Evolutionary conservation across 225 moss, liverwort and hornwort species (phyloP), one percentile per base, ranked within the genome.

Genomic region (Neckera pumila): DNA sequence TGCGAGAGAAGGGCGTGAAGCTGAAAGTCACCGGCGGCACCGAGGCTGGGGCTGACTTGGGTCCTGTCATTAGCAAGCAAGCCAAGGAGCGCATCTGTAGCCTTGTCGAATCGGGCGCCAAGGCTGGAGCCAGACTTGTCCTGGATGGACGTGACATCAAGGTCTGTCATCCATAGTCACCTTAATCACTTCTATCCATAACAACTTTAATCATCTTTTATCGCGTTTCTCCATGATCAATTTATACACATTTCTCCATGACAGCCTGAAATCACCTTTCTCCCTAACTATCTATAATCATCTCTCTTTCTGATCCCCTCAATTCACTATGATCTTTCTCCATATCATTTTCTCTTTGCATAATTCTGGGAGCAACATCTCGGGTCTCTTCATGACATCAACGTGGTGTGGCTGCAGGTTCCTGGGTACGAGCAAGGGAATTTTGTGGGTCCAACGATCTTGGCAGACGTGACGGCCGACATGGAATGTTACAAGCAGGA

Each of bases 401-500:
- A 45, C 23, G 57, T 90, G 75, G 69, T 80, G 87, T 61, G 25
- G 38, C 47, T 91, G 40, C 91, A 94, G 94, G 94, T 93, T 71
- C 82, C 93, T 26, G 96, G 96, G 30, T 98, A 96, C 42, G 97
- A 97, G 90, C 88, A 95, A 67, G 98, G 98, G 60, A 98, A 98
- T 87, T 98, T 98, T 60, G 95, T 98, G 30, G 98, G 98, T 76
- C 98, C 98, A 64, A 98, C 98, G 49, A 98, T 98, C 60, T 77
- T 98, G 85, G 93, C 97, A n/a, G 95, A 95, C 88, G 98, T 98
- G 58, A 97, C 91, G 40, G 8, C 90, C 54, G 97, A 98, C 64
- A 97, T 98, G 98, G 98, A 97, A 57, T 98, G 98, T 84, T 98
- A 97, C 87, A 95, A 97, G 95, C 94, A 98, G 87, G 98, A 98